phyloP scores from a whole-genome alignment of 78 protist species.

The Dictyostelium purpureum region DNA sequence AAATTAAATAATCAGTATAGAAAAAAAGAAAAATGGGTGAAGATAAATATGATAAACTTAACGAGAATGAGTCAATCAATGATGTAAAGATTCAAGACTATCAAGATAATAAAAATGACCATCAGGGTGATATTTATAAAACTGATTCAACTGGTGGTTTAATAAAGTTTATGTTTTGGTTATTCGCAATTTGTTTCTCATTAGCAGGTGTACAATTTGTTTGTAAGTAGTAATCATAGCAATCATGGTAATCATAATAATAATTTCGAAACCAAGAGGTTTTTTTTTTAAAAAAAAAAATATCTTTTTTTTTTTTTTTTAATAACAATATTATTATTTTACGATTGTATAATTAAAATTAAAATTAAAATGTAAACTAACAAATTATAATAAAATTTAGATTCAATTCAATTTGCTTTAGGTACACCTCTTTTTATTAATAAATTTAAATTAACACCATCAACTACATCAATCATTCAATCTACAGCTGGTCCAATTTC shows the following conservation, averaged over 20 bases:
- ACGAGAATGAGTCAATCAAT: not conserved
- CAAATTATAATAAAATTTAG: not conserved
- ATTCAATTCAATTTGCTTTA: slow-evolving; percentile 76
- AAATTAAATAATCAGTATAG: no score
- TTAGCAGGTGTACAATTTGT: slow-evolving; percentile 81
- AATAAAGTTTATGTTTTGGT: slow-evolving; percentile 49
- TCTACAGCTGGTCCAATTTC: slow-evolving; percentile 78
- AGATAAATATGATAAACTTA: not conserved
- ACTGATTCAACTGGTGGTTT: not conserved
- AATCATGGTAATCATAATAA: no score
- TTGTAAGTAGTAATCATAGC: slow-evolving; percentile 52
- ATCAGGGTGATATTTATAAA: not conserved
- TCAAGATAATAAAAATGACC: not conserved
- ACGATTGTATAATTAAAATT: not conserved
- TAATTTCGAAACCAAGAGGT: no score
- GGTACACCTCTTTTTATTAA: slow-evolving; percentile 76
- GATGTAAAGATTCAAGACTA: not conserved
- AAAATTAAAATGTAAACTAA: not conserved
- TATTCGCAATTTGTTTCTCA: slow-evolving; percentile 55
- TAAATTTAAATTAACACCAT: slow-evolving; percentile 43
- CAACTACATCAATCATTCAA: slow-evolving; percentile 55
- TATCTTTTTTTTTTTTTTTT: no score
- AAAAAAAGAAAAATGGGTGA: not conserved
- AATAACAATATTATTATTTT: no score
- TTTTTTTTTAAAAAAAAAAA: no score